A percentile compares a stretch with the other conserved stretches of the same genome.
These are phyloP conservation scores for Trametes hirsuta DNA, from an alignment of 1,284 basidiomycete genomes.

Conservation along the genomic window DNA sequence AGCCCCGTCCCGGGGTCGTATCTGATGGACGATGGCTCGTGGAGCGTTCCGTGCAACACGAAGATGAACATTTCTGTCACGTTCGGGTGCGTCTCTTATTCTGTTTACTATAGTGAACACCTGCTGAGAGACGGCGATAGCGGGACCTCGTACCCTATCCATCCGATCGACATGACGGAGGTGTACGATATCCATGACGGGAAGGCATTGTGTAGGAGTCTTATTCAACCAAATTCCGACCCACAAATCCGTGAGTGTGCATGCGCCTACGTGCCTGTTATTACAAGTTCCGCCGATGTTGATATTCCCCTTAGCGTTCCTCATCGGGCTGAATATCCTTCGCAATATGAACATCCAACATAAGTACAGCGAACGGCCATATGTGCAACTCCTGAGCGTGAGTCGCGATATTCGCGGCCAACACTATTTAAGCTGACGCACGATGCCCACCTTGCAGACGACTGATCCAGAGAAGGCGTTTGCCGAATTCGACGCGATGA, in stretches of 20 bases:
- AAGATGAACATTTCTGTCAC: constrained; percentile 10
- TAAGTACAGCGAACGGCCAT: neutral
- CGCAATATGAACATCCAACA: constrained; percentile 4
- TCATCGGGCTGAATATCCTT: constrained; percentile 11
- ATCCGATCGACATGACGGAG: constrained; percentile 15
- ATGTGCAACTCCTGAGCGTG: constrained; percentile 7
- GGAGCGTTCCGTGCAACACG: constrained; percentile 7
- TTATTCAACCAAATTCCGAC: constrained; percentile 2
- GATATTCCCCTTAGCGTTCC: constrained; percentile 2
- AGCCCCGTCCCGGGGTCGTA: neutral
- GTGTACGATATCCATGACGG: constrained; percentile 9
- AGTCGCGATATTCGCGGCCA: neutral
- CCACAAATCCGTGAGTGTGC: neutral
- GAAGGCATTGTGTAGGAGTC: constrained; percentile 3
- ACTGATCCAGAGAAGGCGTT: neutral
- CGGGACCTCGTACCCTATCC: neutral
- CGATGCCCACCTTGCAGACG: neutral
- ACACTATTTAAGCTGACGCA: neutral
- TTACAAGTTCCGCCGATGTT: neutral
- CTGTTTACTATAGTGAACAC: too few relatives aligned
- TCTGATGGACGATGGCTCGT: constrained; percentile 4
- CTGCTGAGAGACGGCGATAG: neutral
- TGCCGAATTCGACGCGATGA: constrained; percentile 4
- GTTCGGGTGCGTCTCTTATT: constrained; percentile 1
- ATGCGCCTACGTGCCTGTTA: neutral